phyloP scores from a whole-genome alignment of 2,329 filamentous ascomycete genomes.

The Emergomyces pasteurianus region DNA sequence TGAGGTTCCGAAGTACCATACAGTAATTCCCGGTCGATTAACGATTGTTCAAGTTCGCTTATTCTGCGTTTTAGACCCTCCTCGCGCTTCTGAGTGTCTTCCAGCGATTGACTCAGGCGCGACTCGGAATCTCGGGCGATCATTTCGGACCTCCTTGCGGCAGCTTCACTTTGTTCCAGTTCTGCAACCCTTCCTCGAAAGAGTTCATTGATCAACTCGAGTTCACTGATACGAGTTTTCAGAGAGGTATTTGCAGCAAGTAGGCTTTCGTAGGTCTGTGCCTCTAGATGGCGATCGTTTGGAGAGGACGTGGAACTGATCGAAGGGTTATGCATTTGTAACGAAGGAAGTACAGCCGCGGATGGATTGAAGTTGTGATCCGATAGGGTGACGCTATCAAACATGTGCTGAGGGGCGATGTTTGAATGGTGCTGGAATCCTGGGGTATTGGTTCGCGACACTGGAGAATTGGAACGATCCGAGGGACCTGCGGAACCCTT shows the following conservation, averaged over 20 bases:
- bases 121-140: conserved; percentile 43
- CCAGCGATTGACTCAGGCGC: conserved; percentile 51
- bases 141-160: conserved; percentile 49
- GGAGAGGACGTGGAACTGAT: conserved; percentile 47
- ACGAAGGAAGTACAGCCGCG: conserved; percentile 39
- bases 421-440: conserved; percentile 56
- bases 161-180: conserved; percentile 64
- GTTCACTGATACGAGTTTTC: conserved; percentile 89
- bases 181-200: conserved; percentile 64
- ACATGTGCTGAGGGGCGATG: conserved; percentile 64
- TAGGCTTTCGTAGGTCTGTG: conserved; percentile 68
- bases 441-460: conserved; percentile 69
- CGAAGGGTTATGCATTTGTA: conserved; percentile 46
- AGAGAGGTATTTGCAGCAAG: conserved; percentile 69
- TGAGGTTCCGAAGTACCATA: conserved; percentile 32
- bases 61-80: conserved; percentile 70
- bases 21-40: conserved; percentile 21
- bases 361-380: conserved; percentile 53
- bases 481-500: conserved; percentile 60
- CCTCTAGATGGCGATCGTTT: conserved; percentile 53
- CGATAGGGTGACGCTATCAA: conserved; percentile 58
- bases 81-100: conserved; percentile 66
- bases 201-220: conserved; percentile 86
- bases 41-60: conserved; percentile 58
- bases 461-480: conserved; percentile 64